Percentiles rank a stretch among this genome's conserved stretches.
Conservation (phyloP, 2,329 filamentous ascomycete species). For the Triangularia setosa region DNA sequence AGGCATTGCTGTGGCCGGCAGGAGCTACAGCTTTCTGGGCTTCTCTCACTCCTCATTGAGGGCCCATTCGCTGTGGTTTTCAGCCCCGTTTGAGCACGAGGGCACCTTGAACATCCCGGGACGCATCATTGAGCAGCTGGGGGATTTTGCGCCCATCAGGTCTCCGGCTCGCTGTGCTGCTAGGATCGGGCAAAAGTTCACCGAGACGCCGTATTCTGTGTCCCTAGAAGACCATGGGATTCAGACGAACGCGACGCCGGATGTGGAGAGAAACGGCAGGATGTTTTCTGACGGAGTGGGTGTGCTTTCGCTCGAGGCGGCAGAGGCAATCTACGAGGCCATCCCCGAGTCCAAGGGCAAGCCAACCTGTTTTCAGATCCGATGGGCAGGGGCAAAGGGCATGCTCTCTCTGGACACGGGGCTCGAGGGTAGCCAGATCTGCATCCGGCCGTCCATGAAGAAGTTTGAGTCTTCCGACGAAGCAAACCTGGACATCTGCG, state of each 20-base stretch:
- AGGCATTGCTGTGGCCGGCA: slow-evolving; percentile 61
- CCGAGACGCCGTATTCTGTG: slow-evolving; percentile 66
- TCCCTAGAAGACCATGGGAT: slow-evolving; percentile 40
- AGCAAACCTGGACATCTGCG: slow-evolving; percentile 66
- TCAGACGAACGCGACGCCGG: slow-evolving; percentile 36
- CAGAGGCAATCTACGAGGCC: slow-evolving; percentile 55
- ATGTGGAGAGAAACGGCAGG: slow-evolving; percentile 50
- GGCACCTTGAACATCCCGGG: slow-evolving; percentile 34
- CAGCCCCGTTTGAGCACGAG: slow-evolving; percentile 42
- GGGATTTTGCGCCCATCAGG: slow-evolving; percentile 47
- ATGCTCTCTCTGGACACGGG: slow-evolving; percentile 68
- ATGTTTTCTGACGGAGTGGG: slow-evolving; percentile 80
- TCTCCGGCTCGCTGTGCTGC: slow-evolving; percentile 56
- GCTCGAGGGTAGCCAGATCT: slow-evolving; percentile 55
- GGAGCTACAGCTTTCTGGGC: slow-evolving; percentile 63
- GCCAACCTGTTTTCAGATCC: slow-evolving; percentile 70
- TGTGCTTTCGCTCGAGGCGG: slow-evolving; percentile 60
- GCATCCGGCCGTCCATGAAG: slow-evolving; percentile 69
- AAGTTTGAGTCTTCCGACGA: slow-evolving; percentile 63
- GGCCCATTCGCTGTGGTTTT: slow-evolving; percentile 65
- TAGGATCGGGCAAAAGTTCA: slow-evolving; percentile 65
- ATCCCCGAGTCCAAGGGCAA: slow-evolving; percentile 45
- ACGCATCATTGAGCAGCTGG: slow-evolving; percentile 45
- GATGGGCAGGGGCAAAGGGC: slow-evolving; percentile 71
- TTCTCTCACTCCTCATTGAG: slow-evolving; percentile 78